Base-by-base conservation (phyloP, 768 basidiomycete species). In the Tephrocybe sp. region DNA sequence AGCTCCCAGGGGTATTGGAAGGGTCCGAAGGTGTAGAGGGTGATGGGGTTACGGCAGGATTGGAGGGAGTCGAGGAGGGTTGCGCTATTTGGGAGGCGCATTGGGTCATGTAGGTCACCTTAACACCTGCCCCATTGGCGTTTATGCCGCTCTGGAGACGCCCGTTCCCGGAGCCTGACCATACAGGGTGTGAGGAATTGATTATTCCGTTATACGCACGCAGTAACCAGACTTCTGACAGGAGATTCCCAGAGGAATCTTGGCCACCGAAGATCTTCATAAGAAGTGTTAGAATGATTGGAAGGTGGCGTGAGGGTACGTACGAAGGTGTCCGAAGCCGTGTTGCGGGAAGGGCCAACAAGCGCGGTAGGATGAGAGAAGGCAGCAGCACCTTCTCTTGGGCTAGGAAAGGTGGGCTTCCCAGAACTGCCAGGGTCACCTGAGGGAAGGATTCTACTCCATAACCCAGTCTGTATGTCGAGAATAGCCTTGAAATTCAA, bases 221-320 rank as follows among this genome's bases (percentile, higher is more conserved):
- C 52, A 92, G 72, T 7, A 92, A 63, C 90, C 90, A 92, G 10
- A 92, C 60, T 48, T 92, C 90, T 33, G 81, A 77, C 3, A 90
- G 71, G 60, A 87, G 83, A 21, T 71, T 78, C 12, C 89, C 89
- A 47, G 69, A 62, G 37, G 72, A 69, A 61, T 89, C 87, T 56
- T 77, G 77, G 33, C 90, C 90, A 27, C 90, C 90, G 55, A 89
- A 92, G 9, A 91, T 65, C 76, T 77, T 52, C 22, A 53, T 46
- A 43, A 18, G 36, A 34, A 47, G 36, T n/a, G 31, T 49, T 47
- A 49, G 19, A 19, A 18, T 5, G 13, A 7, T 13, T n/a, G 10
- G n/a, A 47, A 21, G 24, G 15, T 38, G 16, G 21, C 11, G n/a
- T 15, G 33, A 37, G 18, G 30, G 37, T 27, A 65, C 74, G 42